phyloP scores from a whole-genome alignment of 139 green algal genomes.

The Tetradesmus obliquus region DNA sequence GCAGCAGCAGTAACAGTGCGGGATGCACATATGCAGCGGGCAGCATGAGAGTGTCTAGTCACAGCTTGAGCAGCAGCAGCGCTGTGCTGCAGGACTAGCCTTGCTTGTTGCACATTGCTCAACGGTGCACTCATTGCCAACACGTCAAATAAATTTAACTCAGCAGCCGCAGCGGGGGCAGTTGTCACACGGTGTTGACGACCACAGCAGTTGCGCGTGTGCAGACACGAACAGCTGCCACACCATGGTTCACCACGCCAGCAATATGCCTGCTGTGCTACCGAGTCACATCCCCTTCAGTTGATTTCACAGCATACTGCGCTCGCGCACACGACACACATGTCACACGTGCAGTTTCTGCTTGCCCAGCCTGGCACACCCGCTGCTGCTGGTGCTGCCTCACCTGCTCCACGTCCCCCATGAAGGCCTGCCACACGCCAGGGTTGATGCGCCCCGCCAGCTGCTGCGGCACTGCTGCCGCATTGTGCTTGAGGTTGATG shows the following conservation, averaged over 20 bases:
- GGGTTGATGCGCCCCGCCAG: constrained; percentile 3
- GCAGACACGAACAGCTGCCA: no score
- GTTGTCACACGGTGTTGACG: no score
- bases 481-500: constrained; percentile 53
- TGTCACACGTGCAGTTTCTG: not conserved
- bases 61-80: not conserved
- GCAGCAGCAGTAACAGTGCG: no score
- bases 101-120: not conserved
- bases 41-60: not conserved
- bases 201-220: no score
- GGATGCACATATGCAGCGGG: not conserved
- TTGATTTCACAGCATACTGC: no score
- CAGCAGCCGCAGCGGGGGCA: no score
- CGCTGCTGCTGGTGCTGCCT: not conserved
- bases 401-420: constrained; percentile 30
- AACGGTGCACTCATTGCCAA: no score
- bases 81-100: not conserved
- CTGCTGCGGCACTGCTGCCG: constrained; percentile 41
- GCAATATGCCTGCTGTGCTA: no score
- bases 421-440: constrained; percentile 32
- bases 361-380: not conserved
- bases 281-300: no score
- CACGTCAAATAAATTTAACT: no score
- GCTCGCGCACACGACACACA: no score
- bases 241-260: no score